These are phyloP conservation scores for Calonectria leucothoes DNA, from an alignment of 2,329 filamentous ascomycete genomes.

Conservation along the genomic window DNA sequence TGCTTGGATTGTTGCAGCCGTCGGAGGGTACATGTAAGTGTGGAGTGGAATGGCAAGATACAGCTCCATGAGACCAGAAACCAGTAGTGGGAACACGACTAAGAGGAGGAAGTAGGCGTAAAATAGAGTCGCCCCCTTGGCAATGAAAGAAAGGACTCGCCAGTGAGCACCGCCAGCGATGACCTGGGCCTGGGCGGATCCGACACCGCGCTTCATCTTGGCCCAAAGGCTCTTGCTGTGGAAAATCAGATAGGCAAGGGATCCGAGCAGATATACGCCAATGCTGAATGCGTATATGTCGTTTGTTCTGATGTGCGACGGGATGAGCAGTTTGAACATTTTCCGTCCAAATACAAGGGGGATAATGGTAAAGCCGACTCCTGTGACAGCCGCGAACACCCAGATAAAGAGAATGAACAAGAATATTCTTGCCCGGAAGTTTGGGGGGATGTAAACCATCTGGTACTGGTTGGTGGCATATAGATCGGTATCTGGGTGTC, in stretches of 20 bases:
- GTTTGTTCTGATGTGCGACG: conserved; percentile 80
- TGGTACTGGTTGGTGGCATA: conserved; percentile 73
- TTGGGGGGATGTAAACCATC: conserved; percentile 84
- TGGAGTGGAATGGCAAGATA: conserved; percentile 90
- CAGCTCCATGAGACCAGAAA: conserved; percentile 84
- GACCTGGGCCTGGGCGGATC: conserved; percentile 35
- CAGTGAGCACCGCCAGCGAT: conserved; percentile 33
- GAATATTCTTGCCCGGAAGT: conserved; percentile 83
- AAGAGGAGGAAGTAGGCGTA: conserved; percentile 84
- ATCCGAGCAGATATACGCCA: conserved; percentile 84
- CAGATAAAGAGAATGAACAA: conserved; percentile 92
- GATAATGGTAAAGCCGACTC: conserved; percentile 85
- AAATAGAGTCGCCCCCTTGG: conserved; percentile 60
- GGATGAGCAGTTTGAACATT: conserved; percentile 80
- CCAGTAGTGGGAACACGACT: conserved; percentile 83
- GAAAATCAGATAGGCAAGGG: conserved; percentile 70
- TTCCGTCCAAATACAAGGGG: conserved; percentile 87
- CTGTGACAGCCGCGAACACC: conserved; percentile 90
- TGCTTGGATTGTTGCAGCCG: conserved; percentile 44
- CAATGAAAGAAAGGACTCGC: conserved; percentile 42
- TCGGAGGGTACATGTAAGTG: conserved; percentile 72
- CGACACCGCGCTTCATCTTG: conserved; percentile 47
- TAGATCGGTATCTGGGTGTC: conserved; percentile 62
- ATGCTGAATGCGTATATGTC: conserved; percentile 97
- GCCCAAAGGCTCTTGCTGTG: conserved; percentile 57